These are phyloP conservation scores for Candida neerlandica DNA, from an alignment of 1,139 yeast genomes.

Conservation along the genomic window DNA sequence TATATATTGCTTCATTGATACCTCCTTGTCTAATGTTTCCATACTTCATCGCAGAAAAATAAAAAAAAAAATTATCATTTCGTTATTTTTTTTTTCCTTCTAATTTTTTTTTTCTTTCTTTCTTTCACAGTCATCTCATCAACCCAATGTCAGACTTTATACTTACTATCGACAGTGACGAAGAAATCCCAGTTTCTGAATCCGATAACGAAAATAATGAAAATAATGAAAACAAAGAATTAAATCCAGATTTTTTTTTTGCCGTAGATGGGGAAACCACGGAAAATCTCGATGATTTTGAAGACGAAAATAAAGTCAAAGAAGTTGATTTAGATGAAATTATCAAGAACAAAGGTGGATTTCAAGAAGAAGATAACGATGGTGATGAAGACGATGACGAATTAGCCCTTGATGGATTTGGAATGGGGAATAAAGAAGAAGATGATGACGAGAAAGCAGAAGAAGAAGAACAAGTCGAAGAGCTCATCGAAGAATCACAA, in stretches of 20 bases:
- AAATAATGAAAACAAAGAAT: conserved; percentile 41
- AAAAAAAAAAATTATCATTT: too few relatives aligned
- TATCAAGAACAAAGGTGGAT: conserved; percentile 78
- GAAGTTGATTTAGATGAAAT: conserved; percentile 84
- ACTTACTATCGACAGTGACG: conserved; percentile 19
- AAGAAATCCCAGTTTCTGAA: conserved; percentile 20
- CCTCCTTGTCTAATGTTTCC: too few relatives aligned
- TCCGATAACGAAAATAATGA: conserved; percentile 31
- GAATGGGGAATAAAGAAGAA: conserved; percentile 51
- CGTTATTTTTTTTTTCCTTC: neutral
- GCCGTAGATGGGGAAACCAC: conserved; percentile 60
- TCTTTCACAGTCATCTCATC: conserved; percentile 8
- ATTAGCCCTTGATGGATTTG: conserved; percentile 71
- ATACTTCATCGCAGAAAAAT: too few relatives aligned
- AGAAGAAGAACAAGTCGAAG: conserved; percentile 28
- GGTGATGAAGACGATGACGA: conserved; percentile 31
- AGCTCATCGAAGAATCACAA: conserved; percentile 23
- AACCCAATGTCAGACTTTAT: conserved; percentile 16
- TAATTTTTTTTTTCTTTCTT: neutral
- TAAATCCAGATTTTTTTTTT: conserved; percentile 74
- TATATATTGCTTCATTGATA: too few relatives aligned
- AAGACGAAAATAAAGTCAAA: conserved; percentile 49
- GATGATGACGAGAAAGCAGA: conserved; percentile 25
- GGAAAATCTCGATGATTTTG: conserved; percentile 75
- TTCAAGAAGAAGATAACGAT: conserved; percentile 28